phyloP scores from a whole-genome alignment of 1,139 yeast genomes.

The Ogataea hybrid region DNA sequence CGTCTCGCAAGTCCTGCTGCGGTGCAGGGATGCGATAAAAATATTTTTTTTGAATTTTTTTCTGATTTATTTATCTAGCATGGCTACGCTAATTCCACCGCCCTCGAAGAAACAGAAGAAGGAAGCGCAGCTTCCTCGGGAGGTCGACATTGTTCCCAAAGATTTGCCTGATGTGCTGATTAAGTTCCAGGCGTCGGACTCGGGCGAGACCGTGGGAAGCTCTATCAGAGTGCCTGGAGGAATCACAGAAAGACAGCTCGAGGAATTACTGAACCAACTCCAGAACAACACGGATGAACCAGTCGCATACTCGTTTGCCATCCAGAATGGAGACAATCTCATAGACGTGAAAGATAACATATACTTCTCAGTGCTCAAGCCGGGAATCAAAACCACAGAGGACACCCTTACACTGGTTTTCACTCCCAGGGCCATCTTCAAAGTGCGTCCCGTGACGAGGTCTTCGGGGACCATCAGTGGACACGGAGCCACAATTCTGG shows the following conservation, averaged over 20 bases:
- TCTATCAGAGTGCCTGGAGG: constrained; percentile 90
- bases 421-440: constrained; percentile 94
- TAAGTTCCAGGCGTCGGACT: constrained; percentile 89
- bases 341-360: constrained; percentile 77
- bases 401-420: constrained; percentile 87
- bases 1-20: background rate
- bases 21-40: constrained; percentile 7
- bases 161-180: constrained; percentile 87
- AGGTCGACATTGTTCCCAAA: constrained; percentile 68
- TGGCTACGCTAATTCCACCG: constrained; percentile 96
- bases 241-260: constrained; percentile 81
- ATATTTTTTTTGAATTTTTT: background rate
- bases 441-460: constrained; percentile 87
- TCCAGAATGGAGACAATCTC: constrained; percentile 49
- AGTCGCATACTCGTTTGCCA: constrained; percentile 84
- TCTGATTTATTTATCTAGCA: constrained; percentile 28
- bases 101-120: constrained; percentile 86
- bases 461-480: constrained; percentile 93
- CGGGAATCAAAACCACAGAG: constrained; percentile 87
- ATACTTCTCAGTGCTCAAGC: constrained; percentile 77
- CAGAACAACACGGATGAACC: constrained; percentile 73
- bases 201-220: constrained; percentile 88
- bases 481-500: constrained; percentile 89
- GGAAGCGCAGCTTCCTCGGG: constrained; percentile 79
- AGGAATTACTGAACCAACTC: constrained; percentile 77